Evolutionary conservation across 1,284 basidiomycete genomes (phyloP), one percentile per base, ranked within the genome.

Genomic region (Taiwanofungus camphoratus): DNA sequence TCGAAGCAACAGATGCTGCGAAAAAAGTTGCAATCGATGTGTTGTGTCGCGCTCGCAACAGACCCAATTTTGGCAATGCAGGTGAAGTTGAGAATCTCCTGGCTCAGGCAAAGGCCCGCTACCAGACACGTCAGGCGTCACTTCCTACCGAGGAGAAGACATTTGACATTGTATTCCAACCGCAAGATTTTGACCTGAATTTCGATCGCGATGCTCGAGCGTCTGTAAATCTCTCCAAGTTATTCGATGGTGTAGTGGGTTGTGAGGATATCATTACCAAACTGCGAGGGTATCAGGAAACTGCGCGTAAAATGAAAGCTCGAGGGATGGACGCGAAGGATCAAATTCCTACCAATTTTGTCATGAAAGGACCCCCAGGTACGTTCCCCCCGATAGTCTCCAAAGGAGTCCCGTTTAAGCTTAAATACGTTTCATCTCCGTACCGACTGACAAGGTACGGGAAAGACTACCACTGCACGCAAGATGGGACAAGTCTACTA

Each of bases 321-420:
- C 59, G 61, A 18, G 68, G 67, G 1, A 59, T 48, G 36, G 49
- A 52, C 13, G 29, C 27, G 4, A 40, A 64, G 16, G 71, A 79
- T 43, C 60, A 67, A 20, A 73, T 84, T 16, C 81, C 82, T 0
- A 84, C 75, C 5, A 81, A 71, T 44, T 85, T 83, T 51, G 65
- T 85, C 3, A 84, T 85, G 67, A 84, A 79, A 51, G 82, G 82
- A 0, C 82, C 82, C 5, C 82, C 82, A 52, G 81, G 80, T 76
- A 49, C 19, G 47, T 43, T 24, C n/a, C n/a, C n/a, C n/a, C n/a
- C n/a, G n/a, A n/a, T n/a, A n/a, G n/a, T n/a, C n/a, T n/a, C n/a
- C n/a, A n/a, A n/a, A n/a, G n/a, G n/a, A 15, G 8, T 20, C 31
- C 24, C 3, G 15, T 41, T 34, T 24, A 21, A 30, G 34, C 21